These are phyloP conservation scores for Balakata baccata DNA, from an alignment of 345 rosid genomes.

Conservation along the genomic window DNA sequence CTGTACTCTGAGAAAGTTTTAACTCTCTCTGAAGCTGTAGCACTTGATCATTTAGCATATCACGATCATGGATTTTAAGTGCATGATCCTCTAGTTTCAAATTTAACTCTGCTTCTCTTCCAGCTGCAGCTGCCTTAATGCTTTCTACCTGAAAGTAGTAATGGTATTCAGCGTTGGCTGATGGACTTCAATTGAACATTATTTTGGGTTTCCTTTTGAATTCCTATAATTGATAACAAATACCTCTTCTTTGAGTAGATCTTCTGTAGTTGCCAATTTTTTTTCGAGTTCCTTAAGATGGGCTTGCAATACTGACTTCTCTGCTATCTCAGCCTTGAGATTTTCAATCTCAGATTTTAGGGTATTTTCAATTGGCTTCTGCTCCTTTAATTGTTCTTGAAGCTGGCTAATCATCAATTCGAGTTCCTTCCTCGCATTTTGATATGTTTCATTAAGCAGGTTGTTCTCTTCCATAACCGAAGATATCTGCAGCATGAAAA, in stretches of 20 bases:
- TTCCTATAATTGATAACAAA: background rate
- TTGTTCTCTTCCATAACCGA: slow-evolving; percentile 69
- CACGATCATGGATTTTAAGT: slow-evolving; percentile 38
- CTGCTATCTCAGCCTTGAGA: slow-evolving; percentile 45
- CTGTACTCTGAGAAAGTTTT: slow-evolving; percentile 35
- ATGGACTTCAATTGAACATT: background rate
- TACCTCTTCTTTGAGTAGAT: slow-evolving; percentile 56
- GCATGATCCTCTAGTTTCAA: slow-evolving; percentile 46
- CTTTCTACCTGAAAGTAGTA: slow-evolving; percentile 39
- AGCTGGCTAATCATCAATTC: slow-evolving; percentile 56
- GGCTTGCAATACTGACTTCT: slow-evolving; percentile 50
- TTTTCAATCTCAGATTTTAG: slow-evolving; percentile 43
- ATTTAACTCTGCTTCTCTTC: slow-evolving; percentile 40
- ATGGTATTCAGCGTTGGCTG: slow-evolving; percentile 5
- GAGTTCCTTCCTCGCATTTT: slow-evolving; percentile 63
- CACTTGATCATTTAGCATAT: slow-evolving; percentile 42
- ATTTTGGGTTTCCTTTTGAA: background rate
- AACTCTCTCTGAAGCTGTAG: slow-evolving; percentile 53
- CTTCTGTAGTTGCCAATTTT: slow-evolving; percentile 38
- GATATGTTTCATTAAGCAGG: slow-evolving; percentile 58
- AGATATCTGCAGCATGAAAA: slow-evolving; percentile 48
- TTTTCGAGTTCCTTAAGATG: slow-evolving; percentile 62
- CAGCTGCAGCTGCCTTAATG: slow-evolving; percentile 31
- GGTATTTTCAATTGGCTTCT: slow-evolving; percentile 42
- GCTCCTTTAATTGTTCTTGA: slow-evolving; percentile 53